A percentile compares a stretch with the other conserved stretches of the same genome.
phyloP scores from a whole-genome alignment of 139 green algal species.

The Chlorella sp. region DNA sequence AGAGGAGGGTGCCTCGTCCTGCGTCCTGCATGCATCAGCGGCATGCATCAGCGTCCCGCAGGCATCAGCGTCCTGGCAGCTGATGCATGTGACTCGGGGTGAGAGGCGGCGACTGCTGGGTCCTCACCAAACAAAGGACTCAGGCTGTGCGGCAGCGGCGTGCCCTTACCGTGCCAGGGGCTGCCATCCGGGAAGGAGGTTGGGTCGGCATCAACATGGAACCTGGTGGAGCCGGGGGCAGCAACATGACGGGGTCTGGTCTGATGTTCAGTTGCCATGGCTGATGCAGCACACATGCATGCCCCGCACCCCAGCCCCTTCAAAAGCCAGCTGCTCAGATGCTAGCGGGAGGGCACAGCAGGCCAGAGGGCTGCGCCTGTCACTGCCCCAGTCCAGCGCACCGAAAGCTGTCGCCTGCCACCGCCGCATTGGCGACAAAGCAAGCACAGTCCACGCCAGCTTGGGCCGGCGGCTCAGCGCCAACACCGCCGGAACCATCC shows the following conservation, averaged over 20 bases:
- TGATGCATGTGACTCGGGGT: too few relatives aligned
- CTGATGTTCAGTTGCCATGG: too few relatives aligned
- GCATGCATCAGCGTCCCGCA: too few relatives aligned
- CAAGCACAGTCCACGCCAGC: constrained; percentile 58
- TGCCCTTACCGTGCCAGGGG: constrained; percentile 30
- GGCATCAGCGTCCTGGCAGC: too few relatives aligned
- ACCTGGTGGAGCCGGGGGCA: neutral
- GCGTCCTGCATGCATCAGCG: too few relatives aligned
- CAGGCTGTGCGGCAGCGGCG: too few relatives aligned
- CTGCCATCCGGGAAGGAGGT: constrained; percentile 59
- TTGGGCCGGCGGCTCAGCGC: neutral
- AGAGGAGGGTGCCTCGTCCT: too few relatives aligned
- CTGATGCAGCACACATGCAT: too few relatives aligned
- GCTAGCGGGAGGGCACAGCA: neutral
- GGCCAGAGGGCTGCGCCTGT: neutral
- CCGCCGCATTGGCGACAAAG: constrained; percentile 87
- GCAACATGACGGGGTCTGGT: neutral
- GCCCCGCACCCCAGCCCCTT: too few relatives aligned
- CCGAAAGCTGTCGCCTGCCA: constrained; percentile 70
- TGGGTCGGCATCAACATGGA: constrained; percentile 90
- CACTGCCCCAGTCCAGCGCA: constrained; percentile 16
- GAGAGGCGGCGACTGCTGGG: too few relatives aligned
- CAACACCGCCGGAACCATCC: neutral
- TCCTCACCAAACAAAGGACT: too few relatives aligned
- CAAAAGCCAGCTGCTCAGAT: too few relatives aligned